Evolutionary conservation across 2,329 filamentous ascomycete genomes (phyloP).

Genomic region (Taxawa tesnikishii): DNA sequence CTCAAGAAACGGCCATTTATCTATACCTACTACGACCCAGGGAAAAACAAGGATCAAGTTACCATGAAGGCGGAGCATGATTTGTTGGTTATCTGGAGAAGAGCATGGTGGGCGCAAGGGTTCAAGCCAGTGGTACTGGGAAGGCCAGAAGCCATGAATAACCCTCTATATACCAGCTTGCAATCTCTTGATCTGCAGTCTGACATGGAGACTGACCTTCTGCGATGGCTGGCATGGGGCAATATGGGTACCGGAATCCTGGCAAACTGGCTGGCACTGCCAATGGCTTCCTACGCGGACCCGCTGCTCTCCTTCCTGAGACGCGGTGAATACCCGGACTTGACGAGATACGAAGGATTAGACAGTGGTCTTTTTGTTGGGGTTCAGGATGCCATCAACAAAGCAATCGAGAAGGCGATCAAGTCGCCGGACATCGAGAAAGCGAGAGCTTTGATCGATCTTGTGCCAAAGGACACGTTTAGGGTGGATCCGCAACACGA

Average conservation of each 20-base stretch:
- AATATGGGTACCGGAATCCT: conserved; percentile 78
- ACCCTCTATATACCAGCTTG: conserved; percentile 63
- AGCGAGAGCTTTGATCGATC: conserved; percentile 52
- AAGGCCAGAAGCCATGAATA: conserved; percentile 67
- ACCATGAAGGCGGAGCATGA: conserved; percentile 62
- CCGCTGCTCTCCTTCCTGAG: conserved; percentile 59
- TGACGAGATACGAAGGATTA: conserved; percentile 64
- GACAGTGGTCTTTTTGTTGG: conserved; percentile 64
- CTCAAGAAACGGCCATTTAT: conserved; percentile 57
- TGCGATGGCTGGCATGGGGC: conserved; percentile 87
- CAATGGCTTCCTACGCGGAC: conserved; percentile 70
- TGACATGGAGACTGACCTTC: conserved; percentile 55
- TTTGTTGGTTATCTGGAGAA: conserved; percentile 74
- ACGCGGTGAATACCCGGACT: conserved; percentile 57
- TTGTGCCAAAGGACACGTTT: conserved; percentile 49
- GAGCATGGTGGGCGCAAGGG: conserved; percentile 91
- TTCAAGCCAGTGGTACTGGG: conserved; percentile 77
- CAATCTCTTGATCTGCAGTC: conserved; percentile 50
- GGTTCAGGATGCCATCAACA: conserved; percentile 38
- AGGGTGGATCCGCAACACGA: conserved; percentile 51
- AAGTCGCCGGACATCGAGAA: conserved; percentile 41
- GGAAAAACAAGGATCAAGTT: conserved; percentile 48
- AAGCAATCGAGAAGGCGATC: conserved; percentile 28
- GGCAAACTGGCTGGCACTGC: conserved; percentile 65
- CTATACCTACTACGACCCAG: conserved; percentile 83